phyloP scores from a whole-genome alignment of 2,329 filamentous ascomycete genomes.

The Ilyonectria sp. region DNA sequence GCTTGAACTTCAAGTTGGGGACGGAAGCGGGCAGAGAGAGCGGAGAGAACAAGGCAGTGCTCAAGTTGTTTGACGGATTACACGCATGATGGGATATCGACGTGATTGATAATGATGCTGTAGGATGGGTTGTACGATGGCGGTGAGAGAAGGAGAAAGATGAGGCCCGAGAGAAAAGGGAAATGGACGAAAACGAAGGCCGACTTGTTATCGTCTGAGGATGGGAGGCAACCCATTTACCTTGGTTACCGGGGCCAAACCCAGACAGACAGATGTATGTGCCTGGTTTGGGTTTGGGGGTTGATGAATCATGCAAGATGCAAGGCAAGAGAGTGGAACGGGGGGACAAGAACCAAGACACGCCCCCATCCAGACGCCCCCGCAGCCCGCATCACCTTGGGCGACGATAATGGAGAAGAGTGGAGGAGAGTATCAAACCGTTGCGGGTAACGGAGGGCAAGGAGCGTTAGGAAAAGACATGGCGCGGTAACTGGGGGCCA shows the following conservation, averaged over 20 bases:
- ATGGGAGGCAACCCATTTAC: constrained; percentile 40
- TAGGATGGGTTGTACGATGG: constrained; percentile 12
- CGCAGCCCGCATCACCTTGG: constrained; percentile 2
- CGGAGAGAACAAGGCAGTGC: background rate
- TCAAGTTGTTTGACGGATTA: background rate
- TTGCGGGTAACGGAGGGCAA: constrained; percentile 29
- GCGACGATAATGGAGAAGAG: constrained; percentile 6
- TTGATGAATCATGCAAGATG: constrained; percentile 34
- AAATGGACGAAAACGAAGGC: constrained; percentile 32
- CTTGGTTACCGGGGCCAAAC: constrained; percentile 11
- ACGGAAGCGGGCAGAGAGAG: background rate
- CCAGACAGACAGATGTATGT: constrained; percentile 5
- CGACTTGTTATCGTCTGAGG: constrained; percentile 47
- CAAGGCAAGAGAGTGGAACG: constrained; percentile 17
- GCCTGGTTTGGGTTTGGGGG: constrained; percentile 10
- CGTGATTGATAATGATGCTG: constrained; percentile 20
- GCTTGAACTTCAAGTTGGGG: background rate
- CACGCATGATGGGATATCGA: constrained; percentile 9
- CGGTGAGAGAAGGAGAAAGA: constrained; percentile 29
- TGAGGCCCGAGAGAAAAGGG: constrained; percentile 11
- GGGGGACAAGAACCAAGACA: constrained; percentile 1
- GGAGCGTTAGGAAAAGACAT: background rate
- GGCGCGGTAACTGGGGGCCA: constrained; percentile 19
- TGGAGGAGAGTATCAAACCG: constrained; percentile 20
- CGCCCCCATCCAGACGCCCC: background rate